Base-by-base conservation (phyloP, 306 rosid species). In the Abrus precatorius region DNA sequence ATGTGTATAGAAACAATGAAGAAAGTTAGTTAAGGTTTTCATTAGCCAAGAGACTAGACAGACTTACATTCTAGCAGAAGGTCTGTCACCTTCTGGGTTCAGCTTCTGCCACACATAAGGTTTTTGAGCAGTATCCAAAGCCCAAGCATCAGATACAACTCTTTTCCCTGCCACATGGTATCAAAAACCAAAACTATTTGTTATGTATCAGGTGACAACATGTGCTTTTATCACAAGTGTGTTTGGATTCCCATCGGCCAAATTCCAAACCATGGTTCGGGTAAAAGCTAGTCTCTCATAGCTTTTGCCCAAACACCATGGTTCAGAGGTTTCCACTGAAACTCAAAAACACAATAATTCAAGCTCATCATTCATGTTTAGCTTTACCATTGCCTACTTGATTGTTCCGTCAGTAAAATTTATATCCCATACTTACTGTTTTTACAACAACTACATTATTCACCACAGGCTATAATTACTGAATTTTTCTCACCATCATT, bases 21-120 rank as follows among this genome's bases (percentile, higher is more conserved):
- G 70, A 73, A 13, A 30, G 70, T 69, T 60, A 14, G 40, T 14
- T 69, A 65, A 59, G 78, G 74, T 36, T 76, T 20, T 52, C 47
- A 65, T 41, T 72, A 65, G 20, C 70, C 14, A 54, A 79, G 47
- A 68, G 76, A 73, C 45, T 79, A 56, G 64, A 84, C 54, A 65
- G 64, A 85, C 97, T 96, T 84, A 96, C 99, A 96, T 96, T 91
- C 99, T 90, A 78, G 98, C 98, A 80, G 97, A 90, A 79, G 99
- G 99, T 66, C 93, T 90, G 84, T 93, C 99, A 62, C 99, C 99
- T 73, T 96, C 99, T 14, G 99, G 99, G 76, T 70, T 93, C 76
- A 96, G 83, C 90, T 81, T 92, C 86, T 92, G 97, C 99, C 99
- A 96, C 30, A 38, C 88, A 63, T 96, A 96, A 65, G 99, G 99